These are phyloP conservation scores for Dentipellis sp. DNA, from an alignment of 768 basidiomycete species.

Conservation along the genomic window DNA sequence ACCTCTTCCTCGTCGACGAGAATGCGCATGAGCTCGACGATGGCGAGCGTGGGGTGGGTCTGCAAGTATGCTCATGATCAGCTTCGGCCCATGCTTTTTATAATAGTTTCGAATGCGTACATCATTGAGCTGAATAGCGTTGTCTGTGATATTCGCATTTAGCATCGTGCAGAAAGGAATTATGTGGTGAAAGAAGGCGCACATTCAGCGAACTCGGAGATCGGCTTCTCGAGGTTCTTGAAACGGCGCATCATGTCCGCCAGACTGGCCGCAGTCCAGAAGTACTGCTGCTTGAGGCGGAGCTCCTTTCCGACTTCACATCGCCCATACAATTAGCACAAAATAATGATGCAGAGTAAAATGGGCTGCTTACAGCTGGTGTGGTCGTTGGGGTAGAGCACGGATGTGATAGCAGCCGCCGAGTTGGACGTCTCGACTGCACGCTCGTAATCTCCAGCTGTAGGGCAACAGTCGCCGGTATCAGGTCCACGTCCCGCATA, in stretches of 20 bases:
- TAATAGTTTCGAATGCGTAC: conserved; percentile 28
- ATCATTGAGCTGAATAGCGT: conserved; percentile 93
- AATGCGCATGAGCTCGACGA: conserved; percentile 92
- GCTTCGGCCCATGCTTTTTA: not conserved
- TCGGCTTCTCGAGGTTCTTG: conserved; percentile 79
- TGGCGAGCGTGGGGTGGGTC: conserved; percentile 93
- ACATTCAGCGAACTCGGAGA: conserved; percentile 80
- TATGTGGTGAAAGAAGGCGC: conserved; percentile 16
- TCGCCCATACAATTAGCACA: not conserved
- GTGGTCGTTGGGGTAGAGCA: conserved; percentile 94
- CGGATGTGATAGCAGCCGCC: conserved; percentile 89
- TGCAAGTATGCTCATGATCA: conserved; percentile 19
- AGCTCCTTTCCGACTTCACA: conserved; percentile 71
- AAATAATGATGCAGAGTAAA: not conserved
- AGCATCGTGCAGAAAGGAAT: conserved; percentile 2
- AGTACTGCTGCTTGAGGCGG: conserved; percentile 94
- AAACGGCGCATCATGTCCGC: conserved; percentile 89
- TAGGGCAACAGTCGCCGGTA: not conserved
- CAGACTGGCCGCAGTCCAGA: conserved; percentile 86
- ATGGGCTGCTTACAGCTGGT: conserved; percentile 31
- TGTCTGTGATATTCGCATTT: conserved; percentile 33
- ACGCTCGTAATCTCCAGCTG: conserved; percentile 88
- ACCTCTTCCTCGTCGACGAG: conserved; percentile 88
- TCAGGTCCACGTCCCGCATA: not conserved
- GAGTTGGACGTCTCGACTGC: conserved; percentile 84